phyloP scores from a whole-genome alignment of 352 stramenopile species.

The Phytopythium sindhum region DNA sequence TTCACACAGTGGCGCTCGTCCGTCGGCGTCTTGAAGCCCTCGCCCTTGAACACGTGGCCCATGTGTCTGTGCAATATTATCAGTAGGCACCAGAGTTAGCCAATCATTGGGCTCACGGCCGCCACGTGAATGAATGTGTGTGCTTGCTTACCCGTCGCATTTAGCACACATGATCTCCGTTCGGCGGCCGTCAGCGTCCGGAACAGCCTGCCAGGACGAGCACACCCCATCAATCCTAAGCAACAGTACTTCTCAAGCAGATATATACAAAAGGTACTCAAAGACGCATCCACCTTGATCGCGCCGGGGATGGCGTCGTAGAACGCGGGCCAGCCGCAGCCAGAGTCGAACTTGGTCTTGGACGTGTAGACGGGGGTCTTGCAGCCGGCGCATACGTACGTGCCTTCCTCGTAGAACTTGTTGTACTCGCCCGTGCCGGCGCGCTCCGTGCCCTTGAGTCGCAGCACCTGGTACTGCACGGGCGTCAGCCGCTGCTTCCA shows the following conservation, averaged over 20 bases:
- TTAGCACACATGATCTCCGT: conserved; percentile 89
- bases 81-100: neutral
- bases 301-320: conserved; percentile 86
- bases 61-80: conserved; percentile 56
- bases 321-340: conserved; percentile 89
- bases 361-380: conserved; percentile 87
- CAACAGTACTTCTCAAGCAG: neutral
- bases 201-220: conserved; percentile 33
- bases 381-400: conserved; percentile 87
- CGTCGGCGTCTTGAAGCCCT: conserved; percentile 85
- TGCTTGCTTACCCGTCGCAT: conserved; percentile 66
- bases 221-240: neutral
- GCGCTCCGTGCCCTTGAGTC: conserved; percentile 89
- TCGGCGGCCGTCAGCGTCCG: conserved; percentile 66
- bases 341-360: conserved; percentile 88
- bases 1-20: conserved; percentile 91
- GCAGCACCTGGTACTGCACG: conserved; percentile 84
- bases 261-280: neutral
- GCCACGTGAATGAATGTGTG: conserved; percentile 1
- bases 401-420: conserved; percentile 82
- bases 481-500: conserved; percentile 80
- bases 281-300: conserved; percentile 50
- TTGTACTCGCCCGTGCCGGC: conserved; percentile 87
- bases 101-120: neutral
- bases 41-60: conserved; percentile 89